phyloP scores from a whole-genome alignment of 169 alveolate genomes.

The Eimeria maxima region DNA sequence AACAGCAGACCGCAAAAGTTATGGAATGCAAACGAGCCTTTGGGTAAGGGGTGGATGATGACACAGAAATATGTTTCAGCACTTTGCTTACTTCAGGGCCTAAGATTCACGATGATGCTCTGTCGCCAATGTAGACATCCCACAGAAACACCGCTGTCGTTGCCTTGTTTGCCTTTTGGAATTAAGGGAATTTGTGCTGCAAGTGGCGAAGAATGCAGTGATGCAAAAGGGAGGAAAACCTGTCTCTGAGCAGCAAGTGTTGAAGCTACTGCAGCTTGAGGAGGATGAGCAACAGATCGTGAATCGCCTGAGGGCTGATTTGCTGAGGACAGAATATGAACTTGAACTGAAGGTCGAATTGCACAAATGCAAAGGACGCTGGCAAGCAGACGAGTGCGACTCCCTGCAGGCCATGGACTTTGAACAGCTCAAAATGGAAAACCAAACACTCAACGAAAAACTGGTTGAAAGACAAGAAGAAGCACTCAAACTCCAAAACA shows the following conservation, averaged over 20 bases:
- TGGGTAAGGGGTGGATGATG: conserved; percentile 66
- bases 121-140: neutral
- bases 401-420: conserved; percentile 96
- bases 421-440: conserved; percentile 97
- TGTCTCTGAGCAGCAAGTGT: conserved; percentile 84
- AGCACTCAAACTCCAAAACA: conserved; percentile 93
- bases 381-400: conserved; percentile 95
- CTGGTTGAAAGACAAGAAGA: conserved; percentile 96
- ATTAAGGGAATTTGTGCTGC: conserved; percentile 88
- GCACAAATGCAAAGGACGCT: conserved; percentile 75
- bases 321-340: conserved; percentile 92
- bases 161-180: neutral
- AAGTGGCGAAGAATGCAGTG: conserved; percentile 92
- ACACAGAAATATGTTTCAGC: neutral
- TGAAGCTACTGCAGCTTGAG: conserved; percentile 83
- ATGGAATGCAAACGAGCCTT: conserved; percentile 81
- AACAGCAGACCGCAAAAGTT: neutral
- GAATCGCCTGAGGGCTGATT: conserved; percentile 91
- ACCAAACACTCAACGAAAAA: conserved; percentile 95
- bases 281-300: conserved; percentile 84
- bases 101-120: neutral
- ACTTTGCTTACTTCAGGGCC: neutral
- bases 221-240: conserved; percentile 90
- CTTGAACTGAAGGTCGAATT: conserved; percentile 88
- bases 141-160: neutral